Conservation (phyloP, 2,329 filamentous ascomycete genomes). For the Aspergillus vadensis region DNA sequence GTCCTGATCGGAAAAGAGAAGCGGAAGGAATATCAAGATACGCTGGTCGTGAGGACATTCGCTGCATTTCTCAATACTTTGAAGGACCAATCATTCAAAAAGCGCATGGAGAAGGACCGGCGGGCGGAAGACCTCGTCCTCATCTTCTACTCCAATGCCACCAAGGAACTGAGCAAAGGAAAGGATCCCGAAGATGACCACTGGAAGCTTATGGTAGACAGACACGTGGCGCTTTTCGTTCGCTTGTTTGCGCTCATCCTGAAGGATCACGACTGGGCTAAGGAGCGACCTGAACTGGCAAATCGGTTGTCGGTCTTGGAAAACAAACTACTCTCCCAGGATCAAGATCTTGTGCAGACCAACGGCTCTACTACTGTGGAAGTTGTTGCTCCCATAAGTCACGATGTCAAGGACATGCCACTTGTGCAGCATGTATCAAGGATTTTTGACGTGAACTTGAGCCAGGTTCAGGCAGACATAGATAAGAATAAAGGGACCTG, state of each 20-base stretch:
- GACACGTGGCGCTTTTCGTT: slow-evolving; percentile 92
- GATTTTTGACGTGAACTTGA: slow-evolving; percentile 79
- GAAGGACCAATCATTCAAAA: slow-evolving; percentile 83
- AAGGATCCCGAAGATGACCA: slow-evolving; percentile 77
- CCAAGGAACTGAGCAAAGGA: slow-evolving; percentile 81
- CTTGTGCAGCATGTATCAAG: slow-evolving; percentile 83
- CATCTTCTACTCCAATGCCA: slow-evolving; percentile 94
- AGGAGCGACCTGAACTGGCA: slow-evolving; percentile 82
- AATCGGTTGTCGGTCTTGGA: slow-evolving; percentile 78
- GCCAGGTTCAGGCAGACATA: slow-evolving; percentile 83
- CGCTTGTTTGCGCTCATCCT: slow-evolving; percentile 79
- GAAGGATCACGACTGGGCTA: slow-evolving; percentile 79
- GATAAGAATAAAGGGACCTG: slow-evolving; percentile 76
- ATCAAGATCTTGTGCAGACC: slow-evolving; percentile 78
- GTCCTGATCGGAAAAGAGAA: slow-evolving; percentile 80
- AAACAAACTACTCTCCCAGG: slow-evolving; percentile 89
- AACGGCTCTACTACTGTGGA: slow-evolving; percentile 69
- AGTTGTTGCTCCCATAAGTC: slow-evolving; percentile 77
- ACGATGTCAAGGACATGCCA: slow-evolving; percentile 96
- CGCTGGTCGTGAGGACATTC: slow-evolving; percentile 90
- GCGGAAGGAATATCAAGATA: slow-evolving; percentile 85
- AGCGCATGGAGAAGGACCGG: slow-evolving; percentile 89
- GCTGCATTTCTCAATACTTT: slow-evolving; percentile 92
- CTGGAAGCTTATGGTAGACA: slow-evolving; percentile 90
- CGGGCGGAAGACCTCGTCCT: slow-evolving; percentile 89